Evolutionary conservation across 176 grass and related monocot species (phyloP).

Genomic region (Ensete glaucum): DNA sequence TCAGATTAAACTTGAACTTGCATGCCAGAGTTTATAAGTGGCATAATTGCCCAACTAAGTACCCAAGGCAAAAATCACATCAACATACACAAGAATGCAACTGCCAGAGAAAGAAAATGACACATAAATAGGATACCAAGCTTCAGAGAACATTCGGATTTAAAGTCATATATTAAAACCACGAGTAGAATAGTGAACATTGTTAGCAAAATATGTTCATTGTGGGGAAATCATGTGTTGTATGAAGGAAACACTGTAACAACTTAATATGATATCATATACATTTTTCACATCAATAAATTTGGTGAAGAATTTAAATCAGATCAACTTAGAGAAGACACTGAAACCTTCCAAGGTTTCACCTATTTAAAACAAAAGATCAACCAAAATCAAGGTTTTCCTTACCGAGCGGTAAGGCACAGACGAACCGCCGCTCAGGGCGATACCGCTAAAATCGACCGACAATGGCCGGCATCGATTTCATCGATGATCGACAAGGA

Average conservation of each 20-base stretch:
- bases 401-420: too few relatives aligned
- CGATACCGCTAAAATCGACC: too few relatives aligned
- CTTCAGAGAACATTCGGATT: neutral
- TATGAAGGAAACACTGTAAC: too few relatives aligned
- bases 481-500: too few relatives aligned
- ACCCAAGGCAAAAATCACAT: neutral
- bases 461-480: too few relatives aligned
- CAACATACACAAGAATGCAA: neutral
- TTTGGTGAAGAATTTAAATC: neutral
- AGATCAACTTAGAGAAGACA: neutral
- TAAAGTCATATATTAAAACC: neutral
- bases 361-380: too few relatives aligned
- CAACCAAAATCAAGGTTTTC: too few relatives aligned
- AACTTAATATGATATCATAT: neutral
- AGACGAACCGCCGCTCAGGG: too few relatives aligned
- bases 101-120: neutral
- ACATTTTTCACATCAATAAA: neutral
- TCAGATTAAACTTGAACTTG: slow-evolving; percentile 24
- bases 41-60: neutral
- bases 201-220: neutral
- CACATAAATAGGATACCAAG: neutral
- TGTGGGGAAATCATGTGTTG: too few relatives aligned
- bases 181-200: neutral
- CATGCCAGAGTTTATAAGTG: slow-evolving; percentile 16
- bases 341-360: too few relatives aligned